Conservation (phyloP, 306 rosid genomes). For the Quercus gilva region DNA sequence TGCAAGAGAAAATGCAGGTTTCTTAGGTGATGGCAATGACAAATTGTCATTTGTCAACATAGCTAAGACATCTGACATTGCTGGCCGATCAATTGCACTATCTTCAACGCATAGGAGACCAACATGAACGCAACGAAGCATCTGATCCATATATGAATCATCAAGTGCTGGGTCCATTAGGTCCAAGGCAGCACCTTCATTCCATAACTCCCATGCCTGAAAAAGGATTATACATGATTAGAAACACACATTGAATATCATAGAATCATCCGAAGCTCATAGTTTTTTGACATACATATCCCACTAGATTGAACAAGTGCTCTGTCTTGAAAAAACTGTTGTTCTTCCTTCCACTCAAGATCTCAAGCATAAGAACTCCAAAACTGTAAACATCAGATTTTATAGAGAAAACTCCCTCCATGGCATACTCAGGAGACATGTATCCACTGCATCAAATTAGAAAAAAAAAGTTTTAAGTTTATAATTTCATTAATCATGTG, state of each 20-base stretch:
- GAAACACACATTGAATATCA: too few relatives aligned
- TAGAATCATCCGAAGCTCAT: too few relatives aligned
- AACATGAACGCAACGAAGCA: too few relatives aligned
- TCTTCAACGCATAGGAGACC: too few relatives aligned
- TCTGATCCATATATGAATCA: too few relatives aligned
- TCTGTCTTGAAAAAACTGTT: background rate
- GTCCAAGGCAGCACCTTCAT: background rate
- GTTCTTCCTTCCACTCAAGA: background rate
- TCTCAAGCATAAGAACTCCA: background rate
- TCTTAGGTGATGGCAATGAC: background rate
- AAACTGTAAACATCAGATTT: background rate
- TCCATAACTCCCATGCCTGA: conserved; percentile 27
- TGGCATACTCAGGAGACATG: conserved; percentile 5
- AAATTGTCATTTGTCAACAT: conserved; percentile 8
- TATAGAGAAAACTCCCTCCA: background rate
- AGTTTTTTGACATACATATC: background rate
- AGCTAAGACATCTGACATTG: conserved; percentile 12
- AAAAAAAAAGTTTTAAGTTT: too few relatives aligned
- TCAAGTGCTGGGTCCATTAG: conserved; percentile 7
- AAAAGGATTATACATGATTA: background rate
- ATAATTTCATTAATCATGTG: too few relatives aligned
- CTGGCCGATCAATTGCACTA: conserved; percentile 1
- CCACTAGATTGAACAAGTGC: background rate
- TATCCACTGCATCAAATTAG: background rate
- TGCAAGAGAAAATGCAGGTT: conserved; percentile 9